Base-by-base conservation (phyloP, 2,329 filamentous ascomycete genomes). In the Colletotrichum sojae region DNA sequence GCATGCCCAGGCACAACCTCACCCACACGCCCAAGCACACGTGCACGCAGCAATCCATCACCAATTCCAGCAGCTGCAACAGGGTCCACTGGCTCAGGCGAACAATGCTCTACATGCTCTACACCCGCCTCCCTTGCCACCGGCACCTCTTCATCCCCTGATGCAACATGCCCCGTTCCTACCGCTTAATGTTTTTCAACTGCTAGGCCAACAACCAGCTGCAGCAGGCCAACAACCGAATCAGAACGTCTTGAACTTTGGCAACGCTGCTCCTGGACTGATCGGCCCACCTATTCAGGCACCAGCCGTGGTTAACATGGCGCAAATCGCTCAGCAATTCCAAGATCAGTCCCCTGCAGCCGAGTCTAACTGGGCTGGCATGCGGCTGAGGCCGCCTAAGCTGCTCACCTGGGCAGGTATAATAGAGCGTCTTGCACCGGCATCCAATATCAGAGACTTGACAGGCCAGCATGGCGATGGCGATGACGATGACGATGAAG, bases 351-450 rank as follows among this genome's bases (percentile, higher is more conserved):
- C 49, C 5, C 25, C 43, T 12, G 43, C 53, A 10, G 27, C 46
- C 18, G 36, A 51, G 9, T 40, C 63, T 13, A 48, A 56, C 6
- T 67, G 63, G 64, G n/a, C 25, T 36, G 43, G 27, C 12, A 57
- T 68, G 57, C 67, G 67, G 16, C 57, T 70, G 15, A 48, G 48
- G 8, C 53, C 69, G 5, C 81, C 80, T 3, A 74, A 75, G 2
- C 68, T 73, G 31, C 67, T 84, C 15, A 80, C 80, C 5, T 84
- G 83, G 83, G 67, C 78, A 18, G 82, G 82, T 10, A 73, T 84
- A 27, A 78, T 84, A 45, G 80, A 84, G 16, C 78, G 82, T 66
- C 79, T 85, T 51, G 80, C 82, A 9, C 82, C 83, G 0, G 74
- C 76, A 10, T 63, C 73, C 43, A 81, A 78, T 51, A 73, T 83